A percentile compares a stretch with the other conserved stretches of the same genome.
These are phyloP conservation scores for Argentina anserina DNA, from an alignment of 306 rosid species.

Conservation along the genomic window DNA sequence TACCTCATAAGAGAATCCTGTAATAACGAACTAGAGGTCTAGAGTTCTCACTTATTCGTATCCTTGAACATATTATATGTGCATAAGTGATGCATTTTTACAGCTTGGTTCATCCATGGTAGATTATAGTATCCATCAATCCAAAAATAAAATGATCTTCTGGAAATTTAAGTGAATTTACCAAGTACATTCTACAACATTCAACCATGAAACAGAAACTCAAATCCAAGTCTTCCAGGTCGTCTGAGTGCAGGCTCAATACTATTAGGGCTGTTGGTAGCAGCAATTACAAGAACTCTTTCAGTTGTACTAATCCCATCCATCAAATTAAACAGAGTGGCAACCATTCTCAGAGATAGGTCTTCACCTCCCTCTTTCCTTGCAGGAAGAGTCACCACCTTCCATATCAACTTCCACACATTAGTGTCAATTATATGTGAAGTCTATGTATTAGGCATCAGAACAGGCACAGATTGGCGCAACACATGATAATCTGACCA, in stretches of 20 bases:
- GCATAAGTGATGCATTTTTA: background rate
- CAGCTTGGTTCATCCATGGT: background rate
- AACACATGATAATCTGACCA: too few species aligned
- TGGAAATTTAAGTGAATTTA: background rate
- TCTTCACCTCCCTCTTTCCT: constrained; percentile 87
- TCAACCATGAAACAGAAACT: background rate
- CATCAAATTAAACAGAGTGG: constrained; percentile 71
- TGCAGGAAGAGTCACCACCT: too few species aligned
- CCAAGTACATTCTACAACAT: background rate
- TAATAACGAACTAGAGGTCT: background rate
- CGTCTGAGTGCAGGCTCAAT: constrained; percentile 93
- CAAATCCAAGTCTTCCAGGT: constrained; percentile 69
- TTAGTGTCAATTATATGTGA: too few species aligned
- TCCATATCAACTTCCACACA: too few species aligned
- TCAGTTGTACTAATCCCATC: constrained; percentile 69
- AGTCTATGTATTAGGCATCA: too few species aligned
- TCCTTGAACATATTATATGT: background rate
- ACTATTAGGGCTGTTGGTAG: constrained; percentile 79
- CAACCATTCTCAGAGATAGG: constrained; percentile 86
- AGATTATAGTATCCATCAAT: background rate
- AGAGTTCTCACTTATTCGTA: background rate
- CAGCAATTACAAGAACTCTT: constrained; percentile 79
- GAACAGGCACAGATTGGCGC: too few species aligned
- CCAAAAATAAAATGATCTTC: background rate
- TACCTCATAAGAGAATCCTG: background rate